Base-by-base conservation (phyloP, 2,329 filamentous ascomycete species). In the Xylariaceae sp. region DNA sequence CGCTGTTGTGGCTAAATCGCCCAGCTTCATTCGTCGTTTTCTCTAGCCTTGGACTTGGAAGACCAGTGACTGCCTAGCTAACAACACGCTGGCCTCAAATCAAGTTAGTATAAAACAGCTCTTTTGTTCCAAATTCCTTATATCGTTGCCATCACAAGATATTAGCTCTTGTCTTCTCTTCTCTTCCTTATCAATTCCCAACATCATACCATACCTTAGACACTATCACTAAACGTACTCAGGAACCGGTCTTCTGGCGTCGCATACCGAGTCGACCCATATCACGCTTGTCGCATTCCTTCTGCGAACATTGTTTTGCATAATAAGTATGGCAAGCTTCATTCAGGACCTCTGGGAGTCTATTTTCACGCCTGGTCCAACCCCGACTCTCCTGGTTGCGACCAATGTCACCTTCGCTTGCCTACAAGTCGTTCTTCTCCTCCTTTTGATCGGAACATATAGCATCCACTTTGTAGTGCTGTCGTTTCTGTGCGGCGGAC, bases 351-450 rank as follows among this genome's bases (percentile, higher is more conserved):
- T 97, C 58, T 96, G 91, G 89, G 84, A 89, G 71, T 96, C 91
- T 70, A 87, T 98, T 80, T 97, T 98, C 82, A 95, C 89, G 4
- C 90, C 93, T 0, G 95, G 95, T 54, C 86, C 93, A 45, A 97
- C 93, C 0, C 91, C 91, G 14, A 90, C 90, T 46, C 86, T 99
- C 62, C 83, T 98, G 54, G 77, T 93, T 70, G 95, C 95, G 57
- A 96, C 95, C 56, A 98, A 99, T 76, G 86, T 81, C 71, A 88
- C 90, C 59, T 99, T 99, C 73, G 92, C 87, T 61, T 85, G 86
- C 42, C 87, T 99, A 18, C 95, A 98, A 74, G 57, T 89, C 60
- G 81, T 96, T 42, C 87, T 98, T 64, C 75, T 91, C 62, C 74
- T 77, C 51, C 88, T 99, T 60, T 83, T 98, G 50, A 58, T 91